These are phyloP conservation scores for Fraxinus platypoda DNA, from an alignment of 305 asterid genomes.

Conservation along the genomic window DNA sequence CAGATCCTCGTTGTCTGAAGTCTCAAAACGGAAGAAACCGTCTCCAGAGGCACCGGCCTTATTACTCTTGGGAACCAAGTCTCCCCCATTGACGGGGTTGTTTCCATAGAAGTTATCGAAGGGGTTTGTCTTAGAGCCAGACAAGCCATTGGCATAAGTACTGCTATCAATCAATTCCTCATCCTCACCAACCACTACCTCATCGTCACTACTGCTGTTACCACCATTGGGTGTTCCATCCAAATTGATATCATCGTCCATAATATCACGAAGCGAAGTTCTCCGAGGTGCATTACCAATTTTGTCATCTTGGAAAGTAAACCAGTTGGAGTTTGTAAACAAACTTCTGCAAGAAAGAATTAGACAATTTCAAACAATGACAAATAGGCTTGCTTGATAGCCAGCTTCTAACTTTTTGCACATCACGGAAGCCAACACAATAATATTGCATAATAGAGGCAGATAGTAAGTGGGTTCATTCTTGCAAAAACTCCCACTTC, in stretches of 20 bases:
- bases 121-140: conserved; percentile 31
- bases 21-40: conserved; percentile 62
- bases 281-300: conserved; percentile 42
- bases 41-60: conserved; percentile 37
- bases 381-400: conserved; percentile 5
- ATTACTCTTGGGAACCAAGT: conserved; percentile 25
- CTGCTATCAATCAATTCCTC: conserved; percentile 50
- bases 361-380: conserved; percentile 23
- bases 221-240: conserved; percentile 54
- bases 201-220: conserved; percentile 68
- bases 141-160: conserved; percentile 37
- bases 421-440: neutral
- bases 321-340: conserved; percentile 99
- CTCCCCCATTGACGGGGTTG: conserved; percentile 30
- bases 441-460: neutral
- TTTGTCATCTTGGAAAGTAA: conserved; percentile 87
- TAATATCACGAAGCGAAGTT: conserved; percentile 53
- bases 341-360: conserved; percentile 56
- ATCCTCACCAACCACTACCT: conserved; percentile 85
- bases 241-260: conserved; percentile 66
- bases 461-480: neutral
- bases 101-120: conserved; percentile 30
- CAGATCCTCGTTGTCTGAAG: conserved; percentile 66
- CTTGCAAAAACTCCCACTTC: neutral
- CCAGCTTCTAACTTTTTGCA: neutral